These are phyloP conservation scores for Lentinus brumalis DNA, from an alignment of 768 basidiomycete species.

Conservation along the genomic window DNA sequence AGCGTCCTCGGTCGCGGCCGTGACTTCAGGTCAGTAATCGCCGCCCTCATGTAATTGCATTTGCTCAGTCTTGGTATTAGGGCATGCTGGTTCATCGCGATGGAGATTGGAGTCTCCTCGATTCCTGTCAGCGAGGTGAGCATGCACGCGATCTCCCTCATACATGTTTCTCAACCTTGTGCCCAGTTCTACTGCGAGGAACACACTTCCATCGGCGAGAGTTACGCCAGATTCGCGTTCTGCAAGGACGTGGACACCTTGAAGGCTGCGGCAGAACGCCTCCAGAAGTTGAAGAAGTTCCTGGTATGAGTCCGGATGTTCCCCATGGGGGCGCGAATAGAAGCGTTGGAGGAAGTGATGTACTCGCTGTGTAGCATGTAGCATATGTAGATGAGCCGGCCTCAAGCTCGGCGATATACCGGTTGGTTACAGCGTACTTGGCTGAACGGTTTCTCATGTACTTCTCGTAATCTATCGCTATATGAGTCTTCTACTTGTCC, in stretches of 20 bases:
- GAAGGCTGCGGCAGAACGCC: conserved; percentile 75
- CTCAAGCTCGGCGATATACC: not conserved
- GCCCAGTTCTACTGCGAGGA: conserved; percentile 88
- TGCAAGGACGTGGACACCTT: conserved; percentile 94
- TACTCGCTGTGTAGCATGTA: not conserved
- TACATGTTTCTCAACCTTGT: not conserved
- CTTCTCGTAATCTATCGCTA: not conserved
- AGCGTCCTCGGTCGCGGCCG: conserved; percentile 76
- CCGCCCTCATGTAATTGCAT: conserved; percentile 2
- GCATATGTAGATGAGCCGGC: not conserved
- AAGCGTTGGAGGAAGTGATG: not conserved
- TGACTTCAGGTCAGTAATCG: conserved; percentile 71
- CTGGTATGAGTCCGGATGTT: conserved; percentile 32
- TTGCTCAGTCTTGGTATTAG: conserved; percentile 40
- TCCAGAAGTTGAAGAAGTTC: conserved; percentile 74
- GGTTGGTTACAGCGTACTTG: not conserved
- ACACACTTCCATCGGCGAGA: conserved; percentile 84
- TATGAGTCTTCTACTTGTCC: conserved; percentile 20
- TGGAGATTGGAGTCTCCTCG: conserved; percentile 87
- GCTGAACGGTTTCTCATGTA: not conserved
- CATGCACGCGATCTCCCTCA: not conserved
- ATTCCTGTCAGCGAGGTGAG: conserved; percentile 94
- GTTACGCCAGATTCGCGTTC: conserved; percentile 87
- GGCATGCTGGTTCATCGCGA: conserved; percentile 94
- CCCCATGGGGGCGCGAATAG: conserved; percentile 4